Conservation (phyloP, 768 basidiomycete species). For the Lentinula raphanica region DNA sequence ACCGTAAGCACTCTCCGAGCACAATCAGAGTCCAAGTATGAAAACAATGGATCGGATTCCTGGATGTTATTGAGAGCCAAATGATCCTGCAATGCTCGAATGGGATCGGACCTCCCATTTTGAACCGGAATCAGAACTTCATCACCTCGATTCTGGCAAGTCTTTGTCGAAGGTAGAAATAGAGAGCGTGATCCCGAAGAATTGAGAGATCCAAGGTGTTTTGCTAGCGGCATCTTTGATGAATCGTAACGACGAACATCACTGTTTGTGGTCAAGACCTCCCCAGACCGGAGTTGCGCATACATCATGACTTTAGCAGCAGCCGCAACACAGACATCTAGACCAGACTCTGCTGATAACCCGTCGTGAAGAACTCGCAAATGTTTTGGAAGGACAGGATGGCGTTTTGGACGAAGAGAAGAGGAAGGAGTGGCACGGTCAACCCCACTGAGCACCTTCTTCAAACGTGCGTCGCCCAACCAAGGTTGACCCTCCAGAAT, state of each 20-base stretch:
- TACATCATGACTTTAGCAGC: too few relatives aligned
- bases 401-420: background rate
- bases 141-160: background rate
- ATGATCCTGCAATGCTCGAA: background rate
- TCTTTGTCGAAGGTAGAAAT: background rate
- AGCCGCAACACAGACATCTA: too few relatives aligned
- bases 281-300: background rate
- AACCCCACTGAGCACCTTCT: background rate
- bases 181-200: background rate
- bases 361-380: too few relatives aligned
- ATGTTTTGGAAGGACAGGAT: background rate
- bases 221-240: background rate
- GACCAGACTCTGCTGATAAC: too few relatives aligned
- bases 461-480: background rate
- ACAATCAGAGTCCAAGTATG: background rate
- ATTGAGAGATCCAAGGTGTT: too few relatives aligned
- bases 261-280: background rate
- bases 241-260: too few relatives aligned
- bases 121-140: background rate
- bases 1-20: background rate
- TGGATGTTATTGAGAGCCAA: background rate
- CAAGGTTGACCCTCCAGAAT: background rate
- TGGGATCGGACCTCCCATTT: background rate
- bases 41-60: background rate
- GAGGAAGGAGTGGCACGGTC: background rate